Conservation (phyloP, 1,284 basidiomycete species). For the Ganoderma leucocontextum region DNA sequence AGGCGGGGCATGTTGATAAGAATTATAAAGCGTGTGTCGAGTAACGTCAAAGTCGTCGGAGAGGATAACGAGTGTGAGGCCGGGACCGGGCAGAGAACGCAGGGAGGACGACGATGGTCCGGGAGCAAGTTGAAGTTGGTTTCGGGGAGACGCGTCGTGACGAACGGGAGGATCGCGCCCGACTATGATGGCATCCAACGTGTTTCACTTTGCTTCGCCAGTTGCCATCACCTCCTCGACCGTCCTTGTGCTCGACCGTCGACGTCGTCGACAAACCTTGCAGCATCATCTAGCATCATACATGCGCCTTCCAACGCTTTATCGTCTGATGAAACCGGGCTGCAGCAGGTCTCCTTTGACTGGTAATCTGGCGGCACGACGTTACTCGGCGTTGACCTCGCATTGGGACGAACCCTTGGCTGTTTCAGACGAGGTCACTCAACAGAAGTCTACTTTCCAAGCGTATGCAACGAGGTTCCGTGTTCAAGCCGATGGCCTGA, state of each 20-base stretch:
- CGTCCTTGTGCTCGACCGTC: neutral
- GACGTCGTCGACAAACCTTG: neutral
- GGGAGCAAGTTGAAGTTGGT: constrained; percentile 12
- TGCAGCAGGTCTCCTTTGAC: neutral
- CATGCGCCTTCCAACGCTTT: neutral
- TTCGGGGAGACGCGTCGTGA: neutral
- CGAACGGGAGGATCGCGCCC: neutral
- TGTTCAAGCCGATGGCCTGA: neutral
- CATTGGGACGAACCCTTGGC: constrained; percentile 10
- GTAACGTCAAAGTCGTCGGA: neutral
- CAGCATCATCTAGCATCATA: neutral
- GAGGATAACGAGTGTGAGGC: constrained; percentile 1
- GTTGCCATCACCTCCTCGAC: neutral
- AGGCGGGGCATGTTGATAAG: constrained; percentile 29
- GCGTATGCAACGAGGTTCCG: constrained; percentile 31
- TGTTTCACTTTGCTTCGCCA: neutral
- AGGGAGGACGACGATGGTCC: constrained; percentile 7
- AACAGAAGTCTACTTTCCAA: constrained; percentile 40
- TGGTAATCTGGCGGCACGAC: neutral
- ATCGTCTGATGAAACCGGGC: neutral
- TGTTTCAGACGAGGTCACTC: constrained; percentile 32
- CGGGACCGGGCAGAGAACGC: neutral
- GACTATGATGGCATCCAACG: neutral
- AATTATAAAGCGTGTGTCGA: constrained; percentile 3
- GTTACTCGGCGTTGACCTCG: neutral